Conservation (phyloP, 257 asterid species). For the Echites panduratus region DNA sequence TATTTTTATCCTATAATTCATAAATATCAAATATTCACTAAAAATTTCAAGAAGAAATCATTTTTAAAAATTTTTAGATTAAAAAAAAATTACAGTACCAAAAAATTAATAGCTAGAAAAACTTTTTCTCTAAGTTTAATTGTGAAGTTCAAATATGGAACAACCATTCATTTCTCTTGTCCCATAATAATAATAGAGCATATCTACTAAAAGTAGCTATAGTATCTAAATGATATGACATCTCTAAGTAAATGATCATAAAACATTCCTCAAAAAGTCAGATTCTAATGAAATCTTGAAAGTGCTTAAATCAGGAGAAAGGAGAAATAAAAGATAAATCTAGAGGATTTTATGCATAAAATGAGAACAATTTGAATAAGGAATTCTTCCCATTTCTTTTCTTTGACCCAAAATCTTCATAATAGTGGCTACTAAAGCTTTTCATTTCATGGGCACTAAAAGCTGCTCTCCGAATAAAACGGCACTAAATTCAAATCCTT, state of each 20-base stretch:
- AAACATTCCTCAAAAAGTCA: neutral
- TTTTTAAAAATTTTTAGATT: too few relatives aligned
- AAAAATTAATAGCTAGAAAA: too few relatives aligned
- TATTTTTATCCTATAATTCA: too few relatives aligned
- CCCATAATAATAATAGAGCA: too few relatives aligned
- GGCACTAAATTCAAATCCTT: neutral
- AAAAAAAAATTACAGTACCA: too few relatives aligned
- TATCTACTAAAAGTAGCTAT: neutral
- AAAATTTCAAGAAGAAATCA: too few relatives aligned
- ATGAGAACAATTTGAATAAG: neutral
- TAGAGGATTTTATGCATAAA: neutral
- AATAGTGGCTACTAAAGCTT: too few relatives aligned
- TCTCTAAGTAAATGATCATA: too few relatives aligned
- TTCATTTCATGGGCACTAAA: neutral
- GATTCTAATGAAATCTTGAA: neutral
- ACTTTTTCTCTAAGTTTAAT: neutral
- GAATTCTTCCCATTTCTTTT: neutral
- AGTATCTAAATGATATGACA: neutral
- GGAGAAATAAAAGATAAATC: neutral
- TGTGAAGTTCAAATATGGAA: too few relatives aligned
- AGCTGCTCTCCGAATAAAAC: neutral
- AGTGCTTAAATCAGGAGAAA: neutral
- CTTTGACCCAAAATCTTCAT: neutral
- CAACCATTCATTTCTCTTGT: neutral
- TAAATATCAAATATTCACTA: too few relatives aligned